A percentile compares a stretch with the other conserved stretches of the same genome.
Conservation (phyloP, 208 protist genomes). For the Leishmania guyanensis region DNA sequence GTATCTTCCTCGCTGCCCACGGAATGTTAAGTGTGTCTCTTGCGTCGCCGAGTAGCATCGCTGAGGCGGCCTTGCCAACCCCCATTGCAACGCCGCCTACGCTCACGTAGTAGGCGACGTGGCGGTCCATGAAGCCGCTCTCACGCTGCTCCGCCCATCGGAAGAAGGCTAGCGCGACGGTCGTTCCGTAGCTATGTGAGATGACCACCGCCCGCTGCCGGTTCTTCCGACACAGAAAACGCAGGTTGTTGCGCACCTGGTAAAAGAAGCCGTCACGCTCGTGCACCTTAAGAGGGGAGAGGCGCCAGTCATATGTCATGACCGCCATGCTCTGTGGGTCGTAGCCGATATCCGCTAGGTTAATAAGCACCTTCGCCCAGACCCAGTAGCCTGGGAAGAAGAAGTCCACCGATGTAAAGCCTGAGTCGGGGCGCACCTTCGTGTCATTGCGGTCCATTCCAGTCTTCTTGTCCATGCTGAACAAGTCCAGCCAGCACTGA, state of each 20-base stretch:
- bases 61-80: constrained; percentile 77
- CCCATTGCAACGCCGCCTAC: constrained; percentile 83
- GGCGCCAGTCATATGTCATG: constrained; percentile 92
- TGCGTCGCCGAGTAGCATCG: constrained; percentile 85
- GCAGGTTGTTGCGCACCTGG: constrained; percentile 61
- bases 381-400: constrained; percentile 93
- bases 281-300: constrained; percentile 73
- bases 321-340: constrained; percentile 90
- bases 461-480: constrained; percentile 66
- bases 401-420: constrained; percentile 86
- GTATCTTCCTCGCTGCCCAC: constrained; percentile 46
- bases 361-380: constrained; percentile 91
- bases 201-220: constrained; percentile 71
- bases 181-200: constrained; percentile 90
- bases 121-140: constrained; percentile 77
- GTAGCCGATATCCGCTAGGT: constrained; percentile 94
- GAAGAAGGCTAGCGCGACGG: constrained; percentile 84
- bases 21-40: constrained; percentile 84
- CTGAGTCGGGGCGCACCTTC: constrained; percentile 81
- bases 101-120: constrained; percentile 88
- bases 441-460: constrained; percentile 78
- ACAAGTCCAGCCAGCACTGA: constrained; percentile 78
- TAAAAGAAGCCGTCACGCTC: constrained; percentile 88
- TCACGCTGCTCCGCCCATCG: constrained; percentile 82
- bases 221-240: constrained; percentile 82